Conservation (phyloP, 2,329 filamentous ascomycete species). For the Periconia macrospinosa region DNA sequence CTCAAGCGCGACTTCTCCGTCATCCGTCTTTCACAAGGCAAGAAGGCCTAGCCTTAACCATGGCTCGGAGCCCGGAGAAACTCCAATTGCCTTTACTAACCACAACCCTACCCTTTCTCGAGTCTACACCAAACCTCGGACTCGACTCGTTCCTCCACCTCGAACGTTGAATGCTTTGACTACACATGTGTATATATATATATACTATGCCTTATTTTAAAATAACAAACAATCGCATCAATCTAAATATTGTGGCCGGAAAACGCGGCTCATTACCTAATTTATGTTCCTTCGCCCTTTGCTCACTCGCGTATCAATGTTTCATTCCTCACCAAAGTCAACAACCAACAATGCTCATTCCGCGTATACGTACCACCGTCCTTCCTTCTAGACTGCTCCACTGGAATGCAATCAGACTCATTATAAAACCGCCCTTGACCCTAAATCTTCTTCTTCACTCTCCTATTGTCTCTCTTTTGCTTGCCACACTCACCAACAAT, state of each 20-base stretch:
- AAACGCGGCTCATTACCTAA: not conserved
- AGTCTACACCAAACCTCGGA: too few species aligned
- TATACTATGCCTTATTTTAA: too few species aligned
- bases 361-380: not conserved
- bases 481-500: not conserved
- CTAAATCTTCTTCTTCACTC: slow-evolving; percentile 2
- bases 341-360: not conserved
- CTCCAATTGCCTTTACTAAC: too few species aligned
- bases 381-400: not conserved
- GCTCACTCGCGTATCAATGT: not conserved
- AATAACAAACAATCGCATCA: too few species aligned
- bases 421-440: not conserved
- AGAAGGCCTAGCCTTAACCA: too few species aligned
- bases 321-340: not conserved
- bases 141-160: too few species aligned
- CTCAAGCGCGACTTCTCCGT: too few species aligned
- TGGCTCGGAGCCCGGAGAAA: too few species aligned
- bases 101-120: too few species aligned
- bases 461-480: slow-evolving; percentile 3
- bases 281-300: not conserved
- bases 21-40: too few species aligned
- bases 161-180: too few species aligned
- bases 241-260: not conserved
- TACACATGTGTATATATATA: not conserved
- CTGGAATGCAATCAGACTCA: not conserved